These are phyloP conservation scores for Candida easanensis DNA, from an alignment of 805 yeast genomes.

Conservation along the genomic window DNA sequence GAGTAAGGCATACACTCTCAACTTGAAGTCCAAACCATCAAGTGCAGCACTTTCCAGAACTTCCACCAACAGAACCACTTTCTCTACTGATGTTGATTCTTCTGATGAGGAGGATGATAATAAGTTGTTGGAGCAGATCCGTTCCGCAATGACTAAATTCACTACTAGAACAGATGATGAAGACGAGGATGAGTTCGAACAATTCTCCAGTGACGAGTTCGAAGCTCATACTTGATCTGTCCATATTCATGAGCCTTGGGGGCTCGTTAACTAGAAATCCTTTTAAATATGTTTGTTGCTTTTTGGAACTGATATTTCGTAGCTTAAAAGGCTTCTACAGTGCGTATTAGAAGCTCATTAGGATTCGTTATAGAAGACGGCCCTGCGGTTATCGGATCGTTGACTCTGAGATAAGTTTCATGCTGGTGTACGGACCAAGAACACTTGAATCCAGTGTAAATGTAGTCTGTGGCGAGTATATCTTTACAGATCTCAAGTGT, in stretches of 20 bases:
- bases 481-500: constrained; percentile 73
- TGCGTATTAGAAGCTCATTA: no score
- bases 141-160: constrained; percentile 38
- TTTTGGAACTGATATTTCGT: no score
- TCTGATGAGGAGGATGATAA: constrained; percentile 27
- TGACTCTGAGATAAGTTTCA: constrained; percentile 22
- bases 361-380: no score
- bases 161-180: constrained; percentile 21
- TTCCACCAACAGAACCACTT: constrained; percentile 8
- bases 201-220: constrained; percentile 43
- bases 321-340: background rate
- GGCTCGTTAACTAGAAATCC: no score
- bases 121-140: constrained; percentile 38
- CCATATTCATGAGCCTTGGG: background rate
- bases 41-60: constrained; percentile 18
- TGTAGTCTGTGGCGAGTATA: constrained; percentile 43
- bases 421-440: constrained; percentile 26
- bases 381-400: constrained; percentile 6
- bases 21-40: constrained; percentile 20
- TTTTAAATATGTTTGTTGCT: no score
- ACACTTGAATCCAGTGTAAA: constrained; percentile 24
- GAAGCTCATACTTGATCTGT: constrained; percentile 40
- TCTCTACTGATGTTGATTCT: constrained; percentile 5
- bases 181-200: constrained; percentile 49
- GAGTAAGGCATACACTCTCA: constrained; percentile 27